A percentile compares a stretch with the other conserved stretches of the same genome.
Evolutionary conservation across 179 eudicot genomes (phyloP).

Genomic region (Beta corolliflora): DNA sequence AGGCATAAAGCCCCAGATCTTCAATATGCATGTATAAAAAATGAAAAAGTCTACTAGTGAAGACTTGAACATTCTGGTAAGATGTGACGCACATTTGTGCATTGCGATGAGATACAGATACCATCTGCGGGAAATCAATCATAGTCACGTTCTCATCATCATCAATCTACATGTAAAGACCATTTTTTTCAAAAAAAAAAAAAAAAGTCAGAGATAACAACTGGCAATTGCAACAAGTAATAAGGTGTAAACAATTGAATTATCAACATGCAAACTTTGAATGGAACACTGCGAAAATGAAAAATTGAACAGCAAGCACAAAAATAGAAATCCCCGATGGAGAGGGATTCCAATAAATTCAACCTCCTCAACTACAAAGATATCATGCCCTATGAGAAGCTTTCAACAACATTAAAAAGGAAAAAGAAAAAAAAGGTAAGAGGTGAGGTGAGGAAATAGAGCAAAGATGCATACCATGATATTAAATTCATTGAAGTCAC

Average conservation of each 20-base stretch:
- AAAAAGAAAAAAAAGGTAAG: no score
- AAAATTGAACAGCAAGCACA: background rate
- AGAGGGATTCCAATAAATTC: background rate
- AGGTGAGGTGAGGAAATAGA: background rate
- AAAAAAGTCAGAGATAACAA: background rate
- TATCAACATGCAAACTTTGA: background rate
- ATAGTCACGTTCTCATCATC: constrained; percentile 89
- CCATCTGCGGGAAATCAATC: constrained; percentile 99
- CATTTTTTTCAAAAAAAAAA: background rate
- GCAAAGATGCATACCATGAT: constrained; percentile 63
- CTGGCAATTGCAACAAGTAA: background rate
- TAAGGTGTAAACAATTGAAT: background rate
- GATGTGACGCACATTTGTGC: constrained; percentile 72
- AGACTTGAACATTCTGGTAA: background rate
- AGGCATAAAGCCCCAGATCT: background rate
- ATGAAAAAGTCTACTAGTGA: background rate
- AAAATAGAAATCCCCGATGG: no score
- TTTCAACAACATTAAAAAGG: background rate
- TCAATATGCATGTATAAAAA: no score
- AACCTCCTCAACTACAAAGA: background rate
- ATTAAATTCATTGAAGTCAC: constrained; percentile 96
- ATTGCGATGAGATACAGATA: constrained; percentile 85
- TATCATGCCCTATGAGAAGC: background rate
- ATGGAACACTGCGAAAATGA: background rate
- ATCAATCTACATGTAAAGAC: constrained; percentile 58